Percentiles rank a stretch among this genome's conserved stretches.
Conservation (phyloP, 306 rosid genomes). For the Cucurbita pepo region DNA sequence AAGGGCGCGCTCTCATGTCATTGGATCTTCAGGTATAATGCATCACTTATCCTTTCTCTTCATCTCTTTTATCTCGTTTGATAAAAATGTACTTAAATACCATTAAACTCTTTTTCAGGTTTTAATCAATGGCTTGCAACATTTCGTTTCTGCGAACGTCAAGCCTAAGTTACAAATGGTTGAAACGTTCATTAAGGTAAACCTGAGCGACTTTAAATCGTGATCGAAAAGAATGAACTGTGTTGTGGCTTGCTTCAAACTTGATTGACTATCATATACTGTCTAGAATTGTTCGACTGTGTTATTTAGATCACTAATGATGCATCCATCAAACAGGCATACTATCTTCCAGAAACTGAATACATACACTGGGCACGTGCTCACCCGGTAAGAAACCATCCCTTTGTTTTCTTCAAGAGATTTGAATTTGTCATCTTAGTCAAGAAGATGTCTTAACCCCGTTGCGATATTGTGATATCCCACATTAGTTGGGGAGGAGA, state of each 20-base stretch:
- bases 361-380: slow-evolving; percentile 85
- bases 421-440: too few relatives aligned
- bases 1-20: slow-evolving; percentile 95
- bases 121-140: slow-evolving; percentile 88
- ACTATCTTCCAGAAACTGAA: slow-evolving; percentile 95
- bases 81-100: slow-evolving; percentile 2
- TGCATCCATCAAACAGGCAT: slow-evolving; percentile 50
- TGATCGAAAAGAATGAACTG: background rate
- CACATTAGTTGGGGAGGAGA: too few relatives aligned
- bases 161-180: slow-evolving; percentile 74
- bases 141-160: slow-evolving; percentile 61
- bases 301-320: background rate
- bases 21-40: slow-evolving; percentile 72
- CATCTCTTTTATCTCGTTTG: slow-evolving; percentile 10
- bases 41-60: background rate
- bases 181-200: slow-evolving; percentile 89
- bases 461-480: too few relatives aligned
- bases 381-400: slow-evolving; percentile 56
- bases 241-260: background rate
- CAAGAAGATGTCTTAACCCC: background rate
- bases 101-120: slow-evolving; percentile 40
- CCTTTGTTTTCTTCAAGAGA: background rate
- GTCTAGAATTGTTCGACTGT: background rate
- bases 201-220: background rate
- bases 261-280: background rate